Percentiles rank a stretch among this genome's conserved stretches.
Evolutionary conservation across 2,329 filamentous ascomycete species (phyloP).

Genomic region (Aspergillus pseudoterreus): DNA sequence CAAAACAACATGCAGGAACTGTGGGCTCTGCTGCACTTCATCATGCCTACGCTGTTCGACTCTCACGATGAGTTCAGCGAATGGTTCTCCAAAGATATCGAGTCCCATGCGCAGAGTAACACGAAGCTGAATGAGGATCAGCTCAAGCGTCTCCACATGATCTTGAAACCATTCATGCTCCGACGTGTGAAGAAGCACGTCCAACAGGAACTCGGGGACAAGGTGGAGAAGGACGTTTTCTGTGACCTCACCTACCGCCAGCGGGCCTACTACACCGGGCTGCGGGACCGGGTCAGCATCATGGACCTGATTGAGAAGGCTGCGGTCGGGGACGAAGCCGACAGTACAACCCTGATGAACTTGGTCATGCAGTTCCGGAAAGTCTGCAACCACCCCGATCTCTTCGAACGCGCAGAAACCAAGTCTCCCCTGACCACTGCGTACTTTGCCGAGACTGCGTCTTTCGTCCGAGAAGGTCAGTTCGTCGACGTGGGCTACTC

Average conservation of each 20-base stretch:
- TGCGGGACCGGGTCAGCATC: conserved; percentile 96
- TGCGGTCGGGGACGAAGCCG: conserved; percentile 86
- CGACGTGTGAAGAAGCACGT: conserved; percentile 99
- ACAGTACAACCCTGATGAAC: conserved; percentile 97
- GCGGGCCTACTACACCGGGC: conserved; percentile 83
- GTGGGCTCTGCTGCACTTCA: conserved; percentile 97
- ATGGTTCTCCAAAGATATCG: conserved; percentile 64
- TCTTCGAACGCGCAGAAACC: conserved; percentile 93
- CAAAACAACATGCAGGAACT: conserved; percentile 99
- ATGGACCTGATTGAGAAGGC: conserved; percentile 98
- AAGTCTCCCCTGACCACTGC: conserved; percentile 77
- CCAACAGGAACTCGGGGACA: conserved; percentile 97
- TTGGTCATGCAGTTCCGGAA: conserved; percentile 99
- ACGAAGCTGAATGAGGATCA: conserved; percentile 99
- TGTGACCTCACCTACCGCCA: conserved; percentile 96
- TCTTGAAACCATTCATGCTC: conserved; percentile 98
- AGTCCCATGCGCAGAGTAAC: conserved; percentile 97
- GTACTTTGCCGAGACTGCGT: conserved; percentile 92
- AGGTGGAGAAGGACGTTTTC: conserved; percentile 95
- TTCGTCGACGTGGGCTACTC: conserved; percentile 82
- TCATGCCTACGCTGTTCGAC: conserved; percentile 97
- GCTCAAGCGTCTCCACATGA: conserved; percentile 95
- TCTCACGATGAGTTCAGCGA: conserved; percentile 52
- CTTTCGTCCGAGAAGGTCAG: conserved; percentile 84
- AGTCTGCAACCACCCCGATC: conserved; percentile 96